These are phyloP conservation scores for Pythium guiyangense DNA, from an alignment of 352 stramenopile species.

Conservation along the genomic window DNA sequence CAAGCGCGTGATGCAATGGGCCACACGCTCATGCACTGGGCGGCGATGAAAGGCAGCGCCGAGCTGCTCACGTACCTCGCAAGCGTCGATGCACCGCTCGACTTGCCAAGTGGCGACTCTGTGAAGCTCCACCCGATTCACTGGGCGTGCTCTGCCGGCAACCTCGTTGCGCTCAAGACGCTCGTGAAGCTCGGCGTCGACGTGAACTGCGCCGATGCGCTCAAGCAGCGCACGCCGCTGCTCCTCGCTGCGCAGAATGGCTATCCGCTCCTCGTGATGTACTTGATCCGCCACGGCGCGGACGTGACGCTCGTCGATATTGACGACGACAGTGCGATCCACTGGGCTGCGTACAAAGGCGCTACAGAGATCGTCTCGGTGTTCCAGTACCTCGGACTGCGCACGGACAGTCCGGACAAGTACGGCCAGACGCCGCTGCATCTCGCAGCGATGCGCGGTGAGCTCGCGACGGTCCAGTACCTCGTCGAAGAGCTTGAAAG, in stretches of 20 bases:
- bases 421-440: slow-evolving; percentile 84
- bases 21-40: slow-evolving; percentile 73
- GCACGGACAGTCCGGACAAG: slow-evolving; percentile 49
- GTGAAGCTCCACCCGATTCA: slow-evolving; percentile 76
- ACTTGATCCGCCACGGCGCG: slow-evolving; percentile 64
- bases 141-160: slow-evolving; percentile 76
- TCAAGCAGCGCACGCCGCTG: slow-evolving; percentile 71
- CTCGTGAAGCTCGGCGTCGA: slow-evolving; percentile 65
- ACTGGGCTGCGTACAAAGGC: slow-evolving; percentile 87
- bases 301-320: slow-evolving; percentile 63
- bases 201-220: slow-evolving; percentile 66
- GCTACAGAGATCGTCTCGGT: slow-evolving; percentile 77
- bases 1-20: slow-evolving; percentile 45
- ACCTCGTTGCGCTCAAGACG: slow-evolving; percentile 51
- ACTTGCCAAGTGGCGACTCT: slow-evolving; percentile 53
- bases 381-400: slow-evolving; percentile 77
- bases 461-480: slow-evolving; percentile 69
- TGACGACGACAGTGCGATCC: slow-evolving; percentile 72
- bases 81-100: slow-evolving; percentile 37
- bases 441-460: slow-evolving; percentile 71
- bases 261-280: slow-evolving; percentile 69
- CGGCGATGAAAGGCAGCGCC: slow-evolving; percentile 43
- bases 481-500: slow-evolving; percentile 76
- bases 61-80: slow-evolving; percentile 60
- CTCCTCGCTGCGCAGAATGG: slow-evolving; percentile 77